These are phyloP conservation scores for Aspergillus nidulans DNA, from an alignment of 495 filamentous ascomycete genomes.

Conservation along the genomic window DNA sequence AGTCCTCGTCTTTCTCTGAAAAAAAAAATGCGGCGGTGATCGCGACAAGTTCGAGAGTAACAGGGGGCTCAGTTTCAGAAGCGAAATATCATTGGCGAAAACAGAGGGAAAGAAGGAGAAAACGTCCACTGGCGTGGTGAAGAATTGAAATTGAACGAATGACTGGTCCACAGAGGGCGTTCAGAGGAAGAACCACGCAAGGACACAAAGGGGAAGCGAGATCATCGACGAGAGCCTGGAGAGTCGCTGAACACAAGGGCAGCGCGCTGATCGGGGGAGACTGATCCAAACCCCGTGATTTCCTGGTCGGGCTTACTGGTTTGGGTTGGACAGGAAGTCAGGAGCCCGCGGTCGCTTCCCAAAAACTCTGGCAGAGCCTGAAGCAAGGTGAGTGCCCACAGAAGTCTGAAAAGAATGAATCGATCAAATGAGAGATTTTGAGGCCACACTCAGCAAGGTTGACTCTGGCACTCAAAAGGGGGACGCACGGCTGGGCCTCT, in stretches of 20 bases:
- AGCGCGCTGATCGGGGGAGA: conserved; percentile 3
- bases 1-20: neutral
- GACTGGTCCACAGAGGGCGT: conserved; percentile 19
- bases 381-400: neutral
- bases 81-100: neutral
- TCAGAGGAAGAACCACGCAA: conserved; percentile 7
- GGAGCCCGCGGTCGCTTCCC: neutral
- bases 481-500: conserved; percentile 3
- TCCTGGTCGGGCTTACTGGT: neutral
- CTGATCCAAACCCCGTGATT: conserved; percentile 5
- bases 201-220: conserved; percentile 5
- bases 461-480: neutral
- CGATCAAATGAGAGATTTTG: neutral
- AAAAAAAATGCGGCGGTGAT: neutral
- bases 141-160: conserved; percentile 28
- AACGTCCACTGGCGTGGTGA: conserved; percentile 12
- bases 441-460: conserved; percentile 1
- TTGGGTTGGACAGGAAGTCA: conserved; percentile 4
- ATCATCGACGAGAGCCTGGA: neutral
- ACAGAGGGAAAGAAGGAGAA: conserved; percentile 1
- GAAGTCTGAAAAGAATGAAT: neutral
- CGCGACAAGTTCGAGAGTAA: conserved; percentile 22
- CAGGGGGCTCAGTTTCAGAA: conserved; percentile 8
- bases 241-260: neutral
- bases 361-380: neutral